phyloP scores from a whole-genome alignment of 31 red algal genomes.

The Odonthalia washingtoniensis region DNA sequence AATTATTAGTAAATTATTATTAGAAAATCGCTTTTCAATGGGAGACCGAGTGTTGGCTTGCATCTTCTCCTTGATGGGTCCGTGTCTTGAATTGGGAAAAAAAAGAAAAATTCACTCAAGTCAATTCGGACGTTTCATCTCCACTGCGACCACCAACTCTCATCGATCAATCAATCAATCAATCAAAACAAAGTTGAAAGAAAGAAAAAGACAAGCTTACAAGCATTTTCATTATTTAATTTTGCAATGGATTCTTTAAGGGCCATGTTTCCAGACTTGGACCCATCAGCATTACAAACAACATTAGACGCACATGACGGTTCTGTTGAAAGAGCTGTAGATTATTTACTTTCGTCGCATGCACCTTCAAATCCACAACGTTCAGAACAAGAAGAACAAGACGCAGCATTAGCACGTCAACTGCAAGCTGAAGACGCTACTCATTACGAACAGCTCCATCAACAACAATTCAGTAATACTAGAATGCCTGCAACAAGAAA shows the following conservation, averaged over 20 bases:
- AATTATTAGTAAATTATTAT: too few relatives aligned
- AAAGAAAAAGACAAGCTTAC: too few relatives aligned
- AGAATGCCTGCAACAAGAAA: background rate
- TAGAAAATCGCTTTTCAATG: too few relatives aligned
- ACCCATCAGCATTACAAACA: constrained; percentile 46
- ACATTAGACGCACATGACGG: constrained; percentile 54
- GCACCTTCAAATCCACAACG: constrained; percentile 1
- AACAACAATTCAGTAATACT: background rate
- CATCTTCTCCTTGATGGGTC: too few relatives aligned
- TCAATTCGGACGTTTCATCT: too few relatives aligned
- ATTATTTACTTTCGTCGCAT: constrained; percentile 49
- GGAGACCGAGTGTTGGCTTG: too few relatives aligned
- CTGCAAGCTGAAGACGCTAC: constrained; percentile 45
- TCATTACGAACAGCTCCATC: background rate
- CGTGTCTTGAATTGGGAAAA: too few relatives aligned
- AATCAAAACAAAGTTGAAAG: too few relatives aligned
- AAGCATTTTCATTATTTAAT: too few relatives aligned
- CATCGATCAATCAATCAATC: too few relatives aligned
- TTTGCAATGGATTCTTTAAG: constrained; percentile 60
- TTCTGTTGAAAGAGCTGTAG: constrained; percentile 64
- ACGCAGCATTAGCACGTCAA: constrained; percentile 53
- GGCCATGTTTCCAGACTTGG: constrained; percentile 65
- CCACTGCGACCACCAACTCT: too few relatives aligned
- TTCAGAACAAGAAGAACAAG: constrained; percentile 48
- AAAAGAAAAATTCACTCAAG: too few relatives aligned